Conservation (phyloP, 495 filamentous ascomycete genomes). For the Annulohypoxylon stygium region DNA sequence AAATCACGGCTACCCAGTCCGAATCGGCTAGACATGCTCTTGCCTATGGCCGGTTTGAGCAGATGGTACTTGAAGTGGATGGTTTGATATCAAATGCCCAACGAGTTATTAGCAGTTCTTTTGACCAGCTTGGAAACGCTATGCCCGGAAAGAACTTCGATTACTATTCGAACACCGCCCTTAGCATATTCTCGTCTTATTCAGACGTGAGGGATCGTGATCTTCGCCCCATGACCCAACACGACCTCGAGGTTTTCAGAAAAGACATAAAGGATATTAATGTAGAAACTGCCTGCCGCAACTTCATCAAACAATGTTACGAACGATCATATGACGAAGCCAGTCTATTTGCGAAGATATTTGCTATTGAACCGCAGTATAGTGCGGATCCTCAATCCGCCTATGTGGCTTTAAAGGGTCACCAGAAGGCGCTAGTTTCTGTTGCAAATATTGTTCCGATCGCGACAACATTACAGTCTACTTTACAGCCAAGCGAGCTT, state of each 20-base stretch:
- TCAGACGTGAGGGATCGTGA: slow-evolving; percentile 61
- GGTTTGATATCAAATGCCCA: slow-evolving; percentile 62
- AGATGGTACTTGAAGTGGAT: slow-evolving; percentile 61
- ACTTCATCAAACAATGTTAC: slow-evolving; percentile 64
- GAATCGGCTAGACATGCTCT: slow-evolving; percentile 64
- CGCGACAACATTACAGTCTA: slow-evolving; percentile 58
- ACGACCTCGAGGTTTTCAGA: slow-evolving; percentile 65
- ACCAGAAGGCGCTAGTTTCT: slow-evolving; percentile 58
- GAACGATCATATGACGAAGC: slow-evolving; percentile 64
- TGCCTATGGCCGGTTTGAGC: slow-evolving; percentile 64
- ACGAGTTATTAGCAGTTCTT: slow-evolving; percentile 63
- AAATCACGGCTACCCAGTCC: slow-evolving; percentile 61
- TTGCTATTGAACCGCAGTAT: slow-evolving; percentile 63
- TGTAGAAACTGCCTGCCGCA: slow-evolving; percentile 60
- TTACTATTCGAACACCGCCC: slow-evolving; percentile 73
- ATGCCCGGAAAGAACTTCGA: slow-evolving; percentile 65
- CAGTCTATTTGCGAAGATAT: slow-evolving; percentile 60
- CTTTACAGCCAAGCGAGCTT: slow-evolving; percentile 58
- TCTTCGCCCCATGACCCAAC: slow-evolving; percentile 66
- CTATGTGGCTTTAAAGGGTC: slow-evolving; percentile 57
- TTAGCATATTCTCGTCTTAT: slow-evolving; percentile 61
- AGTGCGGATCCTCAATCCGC: slow-evolving; percentile 57
- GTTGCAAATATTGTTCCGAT: slow-evolving; percentile 62
- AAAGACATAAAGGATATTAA: slow-evolving; percentile 59
- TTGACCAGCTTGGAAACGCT: slow-evolving; percentile 73